These are phyloP conservation scores for Bacterosira constricta DNA, from an alignment of 108 stramenopile species.

Conservation along the genomic window DNA sequence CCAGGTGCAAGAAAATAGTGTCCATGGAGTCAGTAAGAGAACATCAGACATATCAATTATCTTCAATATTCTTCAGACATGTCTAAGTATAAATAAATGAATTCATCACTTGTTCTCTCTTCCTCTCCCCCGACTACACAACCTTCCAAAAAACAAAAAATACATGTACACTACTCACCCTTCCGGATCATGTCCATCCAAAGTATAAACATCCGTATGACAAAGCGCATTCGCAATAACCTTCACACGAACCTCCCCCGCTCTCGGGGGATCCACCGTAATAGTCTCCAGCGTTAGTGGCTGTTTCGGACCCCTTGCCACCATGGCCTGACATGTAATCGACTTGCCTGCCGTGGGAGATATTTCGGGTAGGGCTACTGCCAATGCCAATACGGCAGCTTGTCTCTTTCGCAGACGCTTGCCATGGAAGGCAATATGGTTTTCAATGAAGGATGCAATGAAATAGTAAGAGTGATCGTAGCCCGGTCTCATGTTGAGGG, in stretches of 20 bases:
- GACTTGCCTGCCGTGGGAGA: slow-evolving; percentile 66
- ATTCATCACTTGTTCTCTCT: not conserved
- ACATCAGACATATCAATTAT: not conserved
- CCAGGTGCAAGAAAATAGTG: not conserved
- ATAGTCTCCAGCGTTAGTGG: slow-evolving; percentile 83
- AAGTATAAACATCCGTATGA: slow-evolving; percentile 92
- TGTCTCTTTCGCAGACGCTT: slow-evolving; percentile 51
- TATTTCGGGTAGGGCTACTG: slow-evolving; percentile 6
- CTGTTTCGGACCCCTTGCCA: slow-evolving; percentile 77
- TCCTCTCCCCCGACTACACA: slow-evolving; percentile 3
- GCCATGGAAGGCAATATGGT: slow-evolving; percentile 91
- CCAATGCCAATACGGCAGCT: not conserved
- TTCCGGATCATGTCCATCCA: slow-evolving; percentile 91
- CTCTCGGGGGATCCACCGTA: slow-evolving; percentile 89
- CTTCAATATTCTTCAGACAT: not conserved
- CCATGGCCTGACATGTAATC: slow-evolving; percentile 89
- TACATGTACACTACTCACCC: slow-evolving; percentile 57
- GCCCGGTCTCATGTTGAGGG: slow-evolving; percentile 83
- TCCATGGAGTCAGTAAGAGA: not conserved
- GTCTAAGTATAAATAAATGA: too few relatives aligned
- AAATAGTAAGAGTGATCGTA: slow-evolving; percentile 96
- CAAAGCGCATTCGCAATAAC: slow-evolving; percentile 90
- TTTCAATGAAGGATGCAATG: slow-evolving; percentile 84
- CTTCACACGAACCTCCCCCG: slow-evolving; percentile 74
- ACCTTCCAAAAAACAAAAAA: too few relatives aligned